These are phyloP conservation scores for Apophysomyces sp. DNA, from an alignment of 371 early-diverging fungal species.

Conservation along the genomic window DNA sequence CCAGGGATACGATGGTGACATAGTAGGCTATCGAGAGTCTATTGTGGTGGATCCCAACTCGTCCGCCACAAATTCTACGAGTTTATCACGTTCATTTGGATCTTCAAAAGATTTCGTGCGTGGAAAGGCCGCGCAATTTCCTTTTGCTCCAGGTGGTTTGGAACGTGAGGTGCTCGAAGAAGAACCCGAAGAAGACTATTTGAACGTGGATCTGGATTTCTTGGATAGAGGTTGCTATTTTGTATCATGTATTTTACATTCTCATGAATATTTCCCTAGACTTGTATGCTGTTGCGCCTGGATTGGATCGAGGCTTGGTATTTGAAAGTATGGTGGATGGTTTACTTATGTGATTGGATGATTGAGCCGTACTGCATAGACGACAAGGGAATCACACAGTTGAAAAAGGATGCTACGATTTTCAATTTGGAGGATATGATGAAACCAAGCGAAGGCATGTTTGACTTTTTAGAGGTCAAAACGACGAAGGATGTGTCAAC, in stretches of 20 bases:
- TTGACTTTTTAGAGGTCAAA: slow-evolving; percentile 46
- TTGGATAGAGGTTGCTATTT: slow-evolving; percentile 25
- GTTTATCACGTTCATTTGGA: slow-evolving; percentile 69
- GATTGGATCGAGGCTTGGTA: slow-evolving; percentile 60
- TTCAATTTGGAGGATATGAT: slow-evolving; percentile 65
- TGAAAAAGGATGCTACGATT: slow-evolving; percentile 18
- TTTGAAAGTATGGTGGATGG: slow-evolving; percentile 35
- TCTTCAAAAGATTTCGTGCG: slow-evolving; percentile 67
- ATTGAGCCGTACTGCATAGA: not conserved
- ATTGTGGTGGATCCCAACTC: slow-evolving; percentile 38
- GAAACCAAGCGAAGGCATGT: slow-evolving; percentile 28
- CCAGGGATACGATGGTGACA: slow-evolving; percentile 52
- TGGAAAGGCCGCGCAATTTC: slow-evolving; percentile 70
- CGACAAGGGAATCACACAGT: not conserved
- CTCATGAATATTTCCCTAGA: slow-evolving; percentile 3
- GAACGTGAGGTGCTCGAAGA: slow-evolving; percentile 39
- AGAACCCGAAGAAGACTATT: slow-evolving; percentile 23
- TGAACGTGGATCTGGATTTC: slow-evolving; percentile 28
- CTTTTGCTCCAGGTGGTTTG: slow-evolving; percentile 81
- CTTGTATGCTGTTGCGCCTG: slow-evolving; percentile 53
- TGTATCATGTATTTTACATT: not conserved
- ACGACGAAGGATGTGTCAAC: slow-evolving; percentile 14
- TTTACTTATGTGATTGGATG: not conserved
- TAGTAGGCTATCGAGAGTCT: slow-evolving; percentile 50
- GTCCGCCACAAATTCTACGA: slow-evolving; percentile 73